Base-by-base conservation (phyloP, 2,329 filamentous ascomycete species). In the Phoma sp. region DNA sequence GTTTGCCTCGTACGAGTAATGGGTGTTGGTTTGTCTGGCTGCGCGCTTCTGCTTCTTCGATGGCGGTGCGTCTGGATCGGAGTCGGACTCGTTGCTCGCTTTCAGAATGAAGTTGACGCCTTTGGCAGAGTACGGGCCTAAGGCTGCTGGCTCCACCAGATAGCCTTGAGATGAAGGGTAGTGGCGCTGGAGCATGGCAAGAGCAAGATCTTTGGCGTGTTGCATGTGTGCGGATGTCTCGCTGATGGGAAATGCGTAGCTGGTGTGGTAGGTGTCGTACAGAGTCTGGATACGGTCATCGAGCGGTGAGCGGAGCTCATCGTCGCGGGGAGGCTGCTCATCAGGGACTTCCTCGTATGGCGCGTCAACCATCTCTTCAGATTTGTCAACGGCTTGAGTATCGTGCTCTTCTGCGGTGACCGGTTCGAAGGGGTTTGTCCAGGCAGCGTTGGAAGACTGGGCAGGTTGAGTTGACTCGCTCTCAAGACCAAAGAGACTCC, bases 141-240 rank as follows among this genome's bases (percentile, higher is more conserved):
- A 56, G 2, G 42, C 21, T 9, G 30, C 40, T 7, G 54, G 53
- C 9, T 54, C 46, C 17, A 71, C 45, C 9, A 47, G 40, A 38
- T 59, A 71, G 30, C 55, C 60, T 42, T 68, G 50, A 2, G 47
- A 47, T 3, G 47, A 36, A 1, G 68, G 67, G 28, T 60, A 69
- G 47, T 68, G 67, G 42, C 68, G 60, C 25, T 54, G 39, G n/a
- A 71, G 61, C 9, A 69, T 26, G 9, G 58, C 48, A 12, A 48
- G 29, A 3, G 56, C 59, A 9, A 72, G 46, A 1, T 50, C 47
- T 32, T 63, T 60, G 30, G 62, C 68, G 21, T 58, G 50, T 17
- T 56, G 42, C 34, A 68, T 57, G 15, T 61, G 65, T 4, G 36
- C 28, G 14, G 57, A 42, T 28, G 37, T 42, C 14, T 26, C 40